Percentiles rank a stretch among this genome's conserved stretches.
These are phyloP conservation scores for Melanogaster broomeanus DNA, from an alignment of 768 basidiomycete species.

Conservation along the genomic window DNA sequence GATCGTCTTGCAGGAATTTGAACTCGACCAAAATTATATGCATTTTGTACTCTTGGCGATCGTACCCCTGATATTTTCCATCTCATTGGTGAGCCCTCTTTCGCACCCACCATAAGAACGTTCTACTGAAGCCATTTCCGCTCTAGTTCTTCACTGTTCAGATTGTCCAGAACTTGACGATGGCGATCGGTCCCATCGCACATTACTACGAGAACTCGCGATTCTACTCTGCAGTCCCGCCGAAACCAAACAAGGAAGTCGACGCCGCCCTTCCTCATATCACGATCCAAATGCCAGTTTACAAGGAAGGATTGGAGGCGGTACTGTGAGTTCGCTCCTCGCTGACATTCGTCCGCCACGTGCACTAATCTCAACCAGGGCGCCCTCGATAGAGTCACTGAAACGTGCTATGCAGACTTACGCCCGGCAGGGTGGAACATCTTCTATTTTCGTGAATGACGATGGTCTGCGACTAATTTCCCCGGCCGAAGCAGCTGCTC, in stretches of 20 bases:
- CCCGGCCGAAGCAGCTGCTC: constrained; percentile 44
- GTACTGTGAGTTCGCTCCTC: constrained; percentile 43
- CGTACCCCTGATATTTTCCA: constrained; percentile 44
- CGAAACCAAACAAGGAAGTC: constrained; percentile 43
- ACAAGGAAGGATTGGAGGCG: constrained; percentile 54
- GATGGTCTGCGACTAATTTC: constrained; percentile 59
- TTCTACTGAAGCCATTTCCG: constrained; percentile 10
- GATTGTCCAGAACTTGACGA: constrained; percentile 40
- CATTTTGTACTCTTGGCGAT: constrained; percentile 44
- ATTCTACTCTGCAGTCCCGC: constrained; percentile 51
- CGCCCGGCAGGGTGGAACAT: constrained; percentile 64
- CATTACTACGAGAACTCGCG: constrained; percentile 53
- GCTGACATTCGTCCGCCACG: not conserved
- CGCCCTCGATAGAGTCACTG: constrained; percentile 53
- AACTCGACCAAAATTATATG: constrained; percentile 46
- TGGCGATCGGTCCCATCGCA: constrained; percentile 50
- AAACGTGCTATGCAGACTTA: constrained; percentile 66
- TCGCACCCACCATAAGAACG: not conserved
- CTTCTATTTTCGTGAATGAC: constrained; percentile 60
- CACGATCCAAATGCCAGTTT: constrained; percentile 59
- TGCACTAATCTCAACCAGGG: constrained; percentile 18
- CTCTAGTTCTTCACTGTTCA: constrained; percentile 42
- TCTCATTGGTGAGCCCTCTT: constrained; percentile 43
- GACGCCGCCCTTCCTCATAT: constrained; percentile 48
- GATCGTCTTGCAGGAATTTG: constrained; percentile 55